Evolutionary conservation across 108 stramenopile genomes (phyloP), one percentile per base, ranked within the genome.

Genomic region (Asterionellopsis glacialis): DNA sequence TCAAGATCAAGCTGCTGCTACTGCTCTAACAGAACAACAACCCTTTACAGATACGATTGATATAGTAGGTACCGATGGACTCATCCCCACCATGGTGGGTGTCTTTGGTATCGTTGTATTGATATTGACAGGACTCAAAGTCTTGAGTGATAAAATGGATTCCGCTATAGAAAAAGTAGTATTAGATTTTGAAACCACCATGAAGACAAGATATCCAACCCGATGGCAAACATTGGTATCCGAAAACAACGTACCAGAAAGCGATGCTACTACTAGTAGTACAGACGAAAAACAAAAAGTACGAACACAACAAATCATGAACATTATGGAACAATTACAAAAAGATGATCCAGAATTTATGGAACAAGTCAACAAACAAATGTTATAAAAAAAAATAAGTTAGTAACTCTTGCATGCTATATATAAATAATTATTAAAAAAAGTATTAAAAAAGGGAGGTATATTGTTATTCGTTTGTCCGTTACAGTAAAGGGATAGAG

Each of bases 261-360:
- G 19, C 0, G 11, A 25, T 47, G 7, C 33, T 33, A 33, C 33
- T 33, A 33, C 33, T 49, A 22, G 43, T 0, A n/a, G n/a, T n/a
- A n/a, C 41, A 0, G 28, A 11, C 15, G 22, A 12, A 41, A 18
- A 11, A 27, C 41, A 2, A 33, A 7, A 2, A 33, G 57, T 12
- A 50, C 25, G 45, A 19, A 49, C 47, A 12, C 22, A 24, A 16
- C 57, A 66, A 49, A 1, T 66, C 1, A 19, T 57, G 28, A 43
- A 49, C 24, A 58, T 66, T n/a, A 66, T 66, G 65, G 65, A 66
- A 58, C 33, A 58, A 48, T 4, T 66, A 24, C 44, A 66, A 49
- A 23, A 49, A 38, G 39, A 22, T 13, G 65, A 66, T 21, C 65
- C 65, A 44, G 33, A 49, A 43, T 43, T 66, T n/a, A 66, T 66